Evolutionary conservation across 2,329 filamentous ascomycete genomes (phyloP), one percentile per base, ranked within the genome.

Genomic region (Trichoderma polysporum): DNA sequence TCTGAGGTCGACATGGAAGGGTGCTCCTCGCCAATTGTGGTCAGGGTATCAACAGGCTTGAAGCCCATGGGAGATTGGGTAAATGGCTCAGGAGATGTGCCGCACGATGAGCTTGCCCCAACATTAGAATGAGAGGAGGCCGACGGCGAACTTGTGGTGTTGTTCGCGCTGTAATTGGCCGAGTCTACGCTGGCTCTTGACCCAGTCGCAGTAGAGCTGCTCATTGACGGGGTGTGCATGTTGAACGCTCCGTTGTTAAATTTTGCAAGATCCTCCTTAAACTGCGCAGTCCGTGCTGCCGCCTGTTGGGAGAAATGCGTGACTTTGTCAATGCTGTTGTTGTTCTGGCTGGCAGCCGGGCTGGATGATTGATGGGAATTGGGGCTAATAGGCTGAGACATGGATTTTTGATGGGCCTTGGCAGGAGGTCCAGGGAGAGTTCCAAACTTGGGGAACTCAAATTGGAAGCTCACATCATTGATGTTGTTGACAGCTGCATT

Each of bases 371-470:
- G 62, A 17, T 58, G 66, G 49, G 72, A 71, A 17, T 71, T 73
- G 15, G 78, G 76, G 69, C 76, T 78, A 13, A 75, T 72, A 8
- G 77, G 73, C 33, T 75, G 76, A n/a, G 77, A 76, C 15, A 70
- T 61, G 4, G 72, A 71, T 53, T 71, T 70, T 53, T 74, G 70
- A 17, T 64, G 68, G 66, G 75, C 75, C 68, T 69, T 74, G 59
- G 70, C 68, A 1, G 76, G 72, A 8, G 83, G 80, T 5, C 85
- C 83, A 0, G 86, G 85, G 29, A 96, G 85, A 68, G 89, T 86
- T 54, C 95, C 95, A 74, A 99, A 98, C 76, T 91, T 94, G 70
- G 95, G 94, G 71, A 98, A 98, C 72, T 98, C 94, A 73, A 99
- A 98, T 71, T 94, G 90, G 76, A 98, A 98, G 76, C 91, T 93